Evolutionary conservation across 1,139 yeast species (phyloP), one percentile per base, ranked within the genome.

Genomic region (Kodamaea derodonti): DNA sequence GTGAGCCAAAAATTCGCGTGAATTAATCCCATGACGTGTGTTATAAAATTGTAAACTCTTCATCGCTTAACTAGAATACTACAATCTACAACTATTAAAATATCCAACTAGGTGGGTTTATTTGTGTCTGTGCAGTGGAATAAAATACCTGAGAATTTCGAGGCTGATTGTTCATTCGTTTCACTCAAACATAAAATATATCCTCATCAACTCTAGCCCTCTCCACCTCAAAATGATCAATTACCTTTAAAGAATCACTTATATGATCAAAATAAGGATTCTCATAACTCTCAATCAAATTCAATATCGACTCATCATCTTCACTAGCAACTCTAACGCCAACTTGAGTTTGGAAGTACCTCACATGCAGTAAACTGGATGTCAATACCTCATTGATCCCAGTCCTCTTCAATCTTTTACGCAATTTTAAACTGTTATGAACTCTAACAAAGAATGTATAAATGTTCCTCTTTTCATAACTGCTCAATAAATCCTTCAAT

Each of bases 401-500:
- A 0, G 70, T 54, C 13, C 54, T 46, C 6, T 28, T 27, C 24
- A 70, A 51, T 25, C 72, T 43, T 9, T 42, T 39, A 31, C 72
- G 53, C 23, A 68, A 54, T 22, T 51, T 41, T 0, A 47, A 51
- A 31, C 62, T 69, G 14, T 65, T 57, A 8, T 79, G 70, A 14
- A 86, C 81, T 20, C 94, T 64, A 1, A 84, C 78, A 42, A 90
- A 77, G 40, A 79, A 75, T 1, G 84, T 78, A 14, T 66, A 61
- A 12, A 86, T 81, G 2, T 69, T 66, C 32, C 95, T 69, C 15
- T 62, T 61, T 29, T 65, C 64, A 42, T 84, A 81, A 20, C 73
- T 70, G 4, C 58, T 47, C 6, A 90, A 62, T 12, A 86, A 75
- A 34, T 78, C 85, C 31, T 62, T 55, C 32, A 90, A 60, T 11